Percentiles rank a stretch among this genome's conserved stretches.
Evolutionary conservation across 192 early-diverging fungal genomes (phyloP).

Genomic region (Lobulomyces angularis): DNA sequence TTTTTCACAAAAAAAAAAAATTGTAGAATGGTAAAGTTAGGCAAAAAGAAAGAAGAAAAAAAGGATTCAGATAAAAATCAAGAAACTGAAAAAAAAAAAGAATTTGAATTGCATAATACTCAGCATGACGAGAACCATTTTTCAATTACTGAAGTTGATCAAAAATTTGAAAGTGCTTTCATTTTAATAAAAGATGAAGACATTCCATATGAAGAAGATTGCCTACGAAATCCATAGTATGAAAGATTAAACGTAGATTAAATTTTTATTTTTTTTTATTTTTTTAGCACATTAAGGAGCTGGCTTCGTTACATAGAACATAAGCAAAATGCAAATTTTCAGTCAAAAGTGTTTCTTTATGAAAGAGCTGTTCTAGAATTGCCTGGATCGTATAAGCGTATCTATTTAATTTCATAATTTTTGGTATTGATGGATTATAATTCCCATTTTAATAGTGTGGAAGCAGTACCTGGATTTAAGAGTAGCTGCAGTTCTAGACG

Average conservation of each 20-base stretch:
- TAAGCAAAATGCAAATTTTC: conserved; percentile 45
- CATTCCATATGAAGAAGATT: conserved; percentile 43
- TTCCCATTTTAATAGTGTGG: conserved; percentile 62
- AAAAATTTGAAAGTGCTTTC: too few relatives aligned
- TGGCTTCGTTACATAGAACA: conserved; percentile 90
- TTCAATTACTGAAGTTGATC: too few relatives aligned
- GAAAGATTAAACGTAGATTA: too few relatives aligned
- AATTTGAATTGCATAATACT: too few relatives aligned
- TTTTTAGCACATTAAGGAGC: conserved; percentile 50
- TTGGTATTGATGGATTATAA: background rate
- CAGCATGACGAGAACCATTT: too few relatives aligned
- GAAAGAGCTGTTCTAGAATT: conserved; percentile 79
- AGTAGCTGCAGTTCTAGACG: conserved; percentile 13
- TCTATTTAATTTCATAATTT: background rate
- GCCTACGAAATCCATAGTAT: conserved; percentile 31
- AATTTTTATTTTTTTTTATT: too few relatives aligned
- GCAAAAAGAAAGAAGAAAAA: too few relatives aligned
- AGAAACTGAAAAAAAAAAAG: too few relatives aligned
- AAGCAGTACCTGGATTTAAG: conserved; percentile 70
- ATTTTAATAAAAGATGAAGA: too few relatives aligned
- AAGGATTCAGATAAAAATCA: too few relatives aligned
- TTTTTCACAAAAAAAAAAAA: too few relatives aligned
- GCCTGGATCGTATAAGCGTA: conserved; percentile 90
- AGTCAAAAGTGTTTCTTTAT: conserved; percentile 44
- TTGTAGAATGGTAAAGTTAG: too few relatives aligned